A percentile compares a stretch with the other conserved stretches of the same genome.
These are phyloP conservation scores for Rhizodiscina lignyota DNA, from an alignment of 495 filamentous ascomycete genomes.

Conservation along the genomic window DNA sequence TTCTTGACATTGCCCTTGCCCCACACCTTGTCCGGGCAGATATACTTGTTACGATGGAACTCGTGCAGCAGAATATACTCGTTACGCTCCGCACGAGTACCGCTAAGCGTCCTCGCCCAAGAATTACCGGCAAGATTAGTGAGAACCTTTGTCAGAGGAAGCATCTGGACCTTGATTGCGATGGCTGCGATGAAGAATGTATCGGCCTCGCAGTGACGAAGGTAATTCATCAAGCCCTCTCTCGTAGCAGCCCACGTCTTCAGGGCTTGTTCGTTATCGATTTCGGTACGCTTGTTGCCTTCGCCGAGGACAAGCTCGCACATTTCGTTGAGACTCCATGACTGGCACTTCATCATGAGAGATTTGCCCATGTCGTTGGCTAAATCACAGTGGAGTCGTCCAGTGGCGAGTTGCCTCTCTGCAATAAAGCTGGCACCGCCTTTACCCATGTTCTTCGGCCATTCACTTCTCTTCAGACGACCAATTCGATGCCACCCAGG, in stretches of 20 bases:
- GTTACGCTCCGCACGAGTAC: conserved; percentile 91
- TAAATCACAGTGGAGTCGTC: conserved; percentile 82
- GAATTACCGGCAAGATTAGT: conserved; percentile 97
- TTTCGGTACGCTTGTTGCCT: conserved; percentile 51
- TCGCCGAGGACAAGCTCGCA: conserved; percentile 69
- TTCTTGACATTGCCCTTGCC: conserved; percentile 51
- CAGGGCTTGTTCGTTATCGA: conserved; percentile 75
- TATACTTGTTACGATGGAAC: conserved; percentile 90
- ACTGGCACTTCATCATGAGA: conserved; percentile 90
- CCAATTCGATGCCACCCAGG: conserved; percentile 88
- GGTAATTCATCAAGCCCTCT: conserved; percentile 79
- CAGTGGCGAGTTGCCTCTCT: conserved; percentile 77
- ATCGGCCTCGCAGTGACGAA: conserved; percentile 82
- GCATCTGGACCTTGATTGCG: conserved; percentile 73
- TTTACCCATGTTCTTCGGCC: conserved; percentile 79
- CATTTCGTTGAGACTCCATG: conserved; percentile 96
- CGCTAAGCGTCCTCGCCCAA: conserved; percentile 89
- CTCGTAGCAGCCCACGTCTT: conserved; percentile 76
- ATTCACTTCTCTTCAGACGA: conserved; percentile 61
- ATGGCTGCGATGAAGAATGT: conserved; percentile 91
- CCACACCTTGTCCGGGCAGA: conserved; percentile 82
- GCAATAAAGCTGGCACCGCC: conserved; percentile 77
- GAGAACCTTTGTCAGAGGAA: conserved; percentile 83
- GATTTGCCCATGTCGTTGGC: conserved; percentile 96
- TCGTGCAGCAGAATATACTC: conserved; percentile 98